Conservation (phyloP, 768 basidiomycete species). For the Cyclocybe aegerita region DNA sequence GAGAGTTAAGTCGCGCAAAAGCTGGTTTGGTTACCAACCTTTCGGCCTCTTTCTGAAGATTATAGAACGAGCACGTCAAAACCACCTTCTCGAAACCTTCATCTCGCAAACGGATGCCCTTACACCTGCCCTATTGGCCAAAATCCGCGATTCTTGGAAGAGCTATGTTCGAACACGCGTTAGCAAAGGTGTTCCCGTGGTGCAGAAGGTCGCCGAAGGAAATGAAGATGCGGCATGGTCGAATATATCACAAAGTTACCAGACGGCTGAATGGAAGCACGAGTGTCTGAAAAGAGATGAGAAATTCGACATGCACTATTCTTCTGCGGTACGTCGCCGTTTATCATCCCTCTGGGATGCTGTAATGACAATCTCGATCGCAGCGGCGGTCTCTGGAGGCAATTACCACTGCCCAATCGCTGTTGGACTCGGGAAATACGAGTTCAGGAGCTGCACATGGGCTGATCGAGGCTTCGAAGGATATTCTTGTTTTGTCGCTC, state of each 20-base stretch:
- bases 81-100: slow-evolving; percentile 66
- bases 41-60: slow-evolving; percentile 54
- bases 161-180: slow-evolving; percentile 64
- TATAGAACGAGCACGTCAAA: slow-evolving; percentile 86
- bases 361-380: slow-evolving; percentile 15
- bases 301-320: slow-evolving; percentile 89
- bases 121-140: slow-evolving; percentile 54
- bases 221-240: slow-evolving; percentile 55
- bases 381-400: slow-evolving; percentile 55
- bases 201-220: slow-evolving; percentile 46
- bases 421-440: slow-evolving; percentile 39
- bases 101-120: slow-evolving; percentile 52
- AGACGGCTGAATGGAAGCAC: slow-evolving; percentile 63
- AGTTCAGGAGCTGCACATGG: slow-evolving; percentile 45
- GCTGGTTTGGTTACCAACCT: not conserved
- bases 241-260: slow-evolving; percentile 45
- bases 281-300: slow-evolving; percentile 79
- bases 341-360: slow-evolving; percentile 11
- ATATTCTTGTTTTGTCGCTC: slow-evolving; percentile 70
- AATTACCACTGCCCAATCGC: slow-evolving; percentile 45
- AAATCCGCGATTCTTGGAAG: slow-evolving; percentile 64
- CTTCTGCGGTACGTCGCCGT: slow-evolving; percentile 62
- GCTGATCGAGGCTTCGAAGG: slow-evolving; percentile 74
- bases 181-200: slow-evolving; percentile 57
- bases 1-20: slow-evolving; percentile 22